Evolutionary conservation across 768 basidiomycete species (phyloP).

Genomic region (Clitopilus hobsonii): DNA sequence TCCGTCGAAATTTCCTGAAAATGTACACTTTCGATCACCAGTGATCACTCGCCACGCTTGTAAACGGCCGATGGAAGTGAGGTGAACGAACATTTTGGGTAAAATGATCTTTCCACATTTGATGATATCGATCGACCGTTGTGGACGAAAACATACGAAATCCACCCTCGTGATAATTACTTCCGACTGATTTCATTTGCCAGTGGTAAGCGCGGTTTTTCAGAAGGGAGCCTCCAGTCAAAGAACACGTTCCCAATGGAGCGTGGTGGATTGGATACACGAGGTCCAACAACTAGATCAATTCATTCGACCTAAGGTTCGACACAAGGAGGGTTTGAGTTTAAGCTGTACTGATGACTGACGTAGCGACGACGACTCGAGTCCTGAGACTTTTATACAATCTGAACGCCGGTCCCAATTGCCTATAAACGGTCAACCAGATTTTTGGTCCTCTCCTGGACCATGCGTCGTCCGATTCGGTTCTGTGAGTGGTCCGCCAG

Average conservation of each 20-base stretch:
- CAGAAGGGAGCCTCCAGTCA: not conserved
- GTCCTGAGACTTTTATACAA: not conserved
- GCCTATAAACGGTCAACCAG: not conserved
- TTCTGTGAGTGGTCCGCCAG: not conserved
- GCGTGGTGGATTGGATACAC: not conserved
- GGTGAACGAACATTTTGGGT: not conserved
- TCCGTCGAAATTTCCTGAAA: not conserved
- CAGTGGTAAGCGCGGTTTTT: not conserved
- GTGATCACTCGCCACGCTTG: not conserved
- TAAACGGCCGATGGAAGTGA: not conserved
- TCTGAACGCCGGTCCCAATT: not conserved
- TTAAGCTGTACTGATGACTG: not conserved
- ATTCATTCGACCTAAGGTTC: not conserved
- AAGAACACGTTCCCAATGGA: not conserved
- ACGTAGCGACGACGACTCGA: conserved; percentile 1
- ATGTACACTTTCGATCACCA: not conserved
- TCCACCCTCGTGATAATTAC: not conserved
- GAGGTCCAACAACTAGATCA: not conserved
- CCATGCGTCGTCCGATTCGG: not conserved
- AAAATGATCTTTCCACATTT: not conserved
- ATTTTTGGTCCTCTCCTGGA: not conserved
- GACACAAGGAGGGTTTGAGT: not conserved
- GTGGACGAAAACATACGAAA: not conserved
- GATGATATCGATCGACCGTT: not conserved
- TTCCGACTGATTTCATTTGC: not conserved